Base-by-base conservation (phyloP, 2,329 filamentous ascomycete species). In the Sclerotiophoma versabilis region DNA sequence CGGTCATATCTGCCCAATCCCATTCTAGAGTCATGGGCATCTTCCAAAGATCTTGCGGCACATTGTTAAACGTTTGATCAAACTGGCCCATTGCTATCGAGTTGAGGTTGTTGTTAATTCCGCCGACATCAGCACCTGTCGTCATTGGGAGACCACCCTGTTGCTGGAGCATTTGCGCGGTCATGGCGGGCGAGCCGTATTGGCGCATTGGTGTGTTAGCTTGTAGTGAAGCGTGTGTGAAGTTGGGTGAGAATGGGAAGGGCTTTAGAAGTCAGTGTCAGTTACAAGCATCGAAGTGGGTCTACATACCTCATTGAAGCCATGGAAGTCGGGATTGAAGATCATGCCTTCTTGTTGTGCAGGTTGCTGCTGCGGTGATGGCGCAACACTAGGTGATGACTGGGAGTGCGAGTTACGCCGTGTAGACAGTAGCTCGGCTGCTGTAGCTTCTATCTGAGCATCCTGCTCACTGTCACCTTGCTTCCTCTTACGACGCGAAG, bases 11-110 rank as follows among this genome's bases (percentile, higher is more conserved):
- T 2, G 79, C 84, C 87, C 87, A 90, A 62, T 89, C 92, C 92
- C 93, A 97, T 71, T 98, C 93, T 19, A 98, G 83, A 2, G 91
- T 96, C 88, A 96, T 96, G 1, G 93, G 93, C 85, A 98, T 88
- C 73, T 93, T 90, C 87, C 95, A 99, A 22, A 98, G 77, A 76
- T 98, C 95, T 66, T 93, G 92, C 4, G 95, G 93, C 19, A 98
- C 86, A 33, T 64, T 72, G 60, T 69, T 69, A 67, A 96, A 89
- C 0, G 93, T 93, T 63, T 96, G 90, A 67, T 93, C 89, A 69
- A 93, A 92, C 15, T 80, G 72, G 15, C 69, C 69, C 65, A 76
- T 72, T 14, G 65, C 62, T 63, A 73, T 70, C n/a, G 66, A 63
- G 33, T 65, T 66, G 42, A 70, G 68, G 41, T 59, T 68, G 27